Evolutionary conservation across 306 rosid genomes (phyloP), one percentile per base, ranked within the genome.

Genomic region (Abrus precatorius): DNA sequence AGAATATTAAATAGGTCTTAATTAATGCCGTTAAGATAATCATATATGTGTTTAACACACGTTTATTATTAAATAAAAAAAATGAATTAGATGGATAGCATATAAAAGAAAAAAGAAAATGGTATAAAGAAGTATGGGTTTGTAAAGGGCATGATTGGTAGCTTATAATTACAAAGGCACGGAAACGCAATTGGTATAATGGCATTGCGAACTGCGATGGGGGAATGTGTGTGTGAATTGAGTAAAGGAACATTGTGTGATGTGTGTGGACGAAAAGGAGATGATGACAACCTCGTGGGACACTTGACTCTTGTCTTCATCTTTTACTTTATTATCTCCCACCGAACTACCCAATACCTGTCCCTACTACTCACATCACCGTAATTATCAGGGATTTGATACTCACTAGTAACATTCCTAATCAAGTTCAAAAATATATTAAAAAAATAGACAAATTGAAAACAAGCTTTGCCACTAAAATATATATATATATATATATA

Each of bases 281-380:
- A 74, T 74, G 56, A 74, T 74, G 69, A 75, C 57, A 47, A 45
- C 54, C 79, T 75, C 56, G 56, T 60, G 79, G 28, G 55, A 60
- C 55, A 40, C 69, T 57, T 36, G 66, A 52, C 27, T 4, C 47
- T 57, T 30, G 28, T 9, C n/a, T 57, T 57, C 64, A 1, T 30
- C 38, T 28, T 57, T 6, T 27, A 56, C 34, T 56, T 56, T 68
- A 34, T 69, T 47, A n/a, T 44, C 41, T 48, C 48, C 59, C 12
- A 28, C 55, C 41, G 4, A 36, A 47, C 74, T 69, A 49, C 32
- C 75, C 10, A 48, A 30, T 70, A 32, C 3, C 12, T 54, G 75
- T 29, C 75, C 75, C 75, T 6, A 49, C 64, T 57, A 29, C 28
- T 47, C 52, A 47, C 12, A 10, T 47, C 52, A 9, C 52, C 9